Conservation (phyloP, 345 rosid species). For the Cardamine chenopodiifolia region DNA sequence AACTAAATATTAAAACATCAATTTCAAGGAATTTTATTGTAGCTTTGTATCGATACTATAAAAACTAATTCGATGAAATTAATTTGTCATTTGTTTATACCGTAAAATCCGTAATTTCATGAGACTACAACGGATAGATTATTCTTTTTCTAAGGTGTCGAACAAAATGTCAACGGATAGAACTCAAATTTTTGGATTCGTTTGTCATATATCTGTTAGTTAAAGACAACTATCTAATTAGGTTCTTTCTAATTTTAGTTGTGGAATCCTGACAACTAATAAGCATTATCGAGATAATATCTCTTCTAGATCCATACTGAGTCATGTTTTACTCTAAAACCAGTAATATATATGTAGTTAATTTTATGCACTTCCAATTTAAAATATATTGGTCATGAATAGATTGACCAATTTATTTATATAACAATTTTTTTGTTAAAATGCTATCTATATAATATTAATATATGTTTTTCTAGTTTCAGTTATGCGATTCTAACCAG, state of each 20-base stretch:
- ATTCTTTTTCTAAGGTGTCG: not conserved
- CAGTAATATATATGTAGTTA: too few species aligned
- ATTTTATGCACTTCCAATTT: not conserved
- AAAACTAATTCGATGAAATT: not conserved
- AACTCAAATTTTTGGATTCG: not conserved
- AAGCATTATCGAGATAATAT: not conserved
- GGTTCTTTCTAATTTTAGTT: too few species aligned
- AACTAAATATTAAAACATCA: not conserved
- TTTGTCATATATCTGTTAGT: not conserved
- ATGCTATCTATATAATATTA: too few species aligned
- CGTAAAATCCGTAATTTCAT: not conserved
- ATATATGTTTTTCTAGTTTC: too few species aligned
- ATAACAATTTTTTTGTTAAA: too few species aligned
- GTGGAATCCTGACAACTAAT: not conserved
- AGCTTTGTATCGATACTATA: not conserved
- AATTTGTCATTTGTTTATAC: not conserved
- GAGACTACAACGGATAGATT: not conserved
- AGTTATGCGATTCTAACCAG: too few species aligned
- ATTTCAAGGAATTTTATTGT: not conserved
- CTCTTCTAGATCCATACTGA: not conserved
- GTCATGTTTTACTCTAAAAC: too few species aligned
- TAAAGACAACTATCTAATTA: not conserved
- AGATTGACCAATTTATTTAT: too few species aligned
- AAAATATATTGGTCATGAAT: not conserved
- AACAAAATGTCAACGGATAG: not conserved